Base-by-base conservation (phyloP, 306 rosid species). In the Clitoria ternatea region DNA sequence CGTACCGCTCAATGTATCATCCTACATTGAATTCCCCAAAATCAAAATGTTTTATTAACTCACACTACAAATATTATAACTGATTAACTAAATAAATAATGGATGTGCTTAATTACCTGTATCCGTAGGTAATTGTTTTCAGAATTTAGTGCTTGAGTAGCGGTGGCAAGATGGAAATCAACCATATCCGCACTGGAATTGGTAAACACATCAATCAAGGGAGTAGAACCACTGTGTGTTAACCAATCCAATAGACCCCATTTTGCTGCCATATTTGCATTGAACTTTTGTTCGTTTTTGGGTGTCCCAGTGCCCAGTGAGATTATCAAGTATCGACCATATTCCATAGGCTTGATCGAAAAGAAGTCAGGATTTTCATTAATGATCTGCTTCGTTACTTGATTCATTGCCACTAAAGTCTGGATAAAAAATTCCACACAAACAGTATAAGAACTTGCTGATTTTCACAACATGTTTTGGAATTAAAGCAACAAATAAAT, bases 231-330 rank as follows among this genome's bases (percentile, higher is more conserved):
- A 1, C 40, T 15, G 0, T 68, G 11, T 1, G 69, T 73, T 57
- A 83, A 30, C 82, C 80, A 83, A 18, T 70, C 75, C 50, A 83
- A 48, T 0, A 79, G 29, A 4, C 84, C 80, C 84, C 78, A 83
- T 66, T 53, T 69, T 4, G 76, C 59, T 49, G 85, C 87, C 22
- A 61, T 33, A 35, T 56, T 5, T 19, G 85, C 60, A 44, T 32
- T 54, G 49, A 74, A 69, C 23, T 78, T 79, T 9, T 65, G 33
- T 13, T 72, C 80, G 37, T 66, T 77, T 44, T 78, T 83, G 0
- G 29, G 62, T 11, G 76, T 59, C 5, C 87, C 88, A 0, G 83
- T 81, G 5, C 90, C 86, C 32, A 83, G 5, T 12, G 85, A 83
- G 33, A 86, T 81, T 52, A 66, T 27, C n/a, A 73, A 24, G 44